Percentiles rank a stretch among this genome's conserved stretches.
Conservation (phyloP, 2,329 filamentous ascomycete species). For the Fusarium oxysporum region DNA sequence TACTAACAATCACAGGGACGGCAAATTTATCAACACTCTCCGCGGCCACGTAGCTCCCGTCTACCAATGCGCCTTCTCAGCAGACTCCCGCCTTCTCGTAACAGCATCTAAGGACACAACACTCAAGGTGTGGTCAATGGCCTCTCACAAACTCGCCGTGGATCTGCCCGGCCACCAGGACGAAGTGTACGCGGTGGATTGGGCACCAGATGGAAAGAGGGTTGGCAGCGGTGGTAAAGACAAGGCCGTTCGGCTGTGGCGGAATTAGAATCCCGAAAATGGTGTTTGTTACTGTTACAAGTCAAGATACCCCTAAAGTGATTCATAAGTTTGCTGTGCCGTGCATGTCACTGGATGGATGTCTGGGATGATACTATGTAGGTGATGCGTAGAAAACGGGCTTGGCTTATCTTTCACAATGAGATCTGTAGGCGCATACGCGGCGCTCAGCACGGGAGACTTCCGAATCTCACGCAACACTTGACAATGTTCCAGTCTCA, state of each 20-base stretch:
- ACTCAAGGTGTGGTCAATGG: slow-evolving; percentile 93
- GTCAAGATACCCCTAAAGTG: slow-evolving; percentile 43
- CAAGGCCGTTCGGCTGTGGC: slow-evolving; percentile 78
- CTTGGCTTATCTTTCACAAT: slow-evolving; percentile 33
- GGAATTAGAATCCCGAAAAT: slow-evolving; percentile 59
- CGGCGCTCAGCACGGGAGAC: slow-evolving; percentile 27
- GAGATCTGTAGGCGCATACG: neutral
- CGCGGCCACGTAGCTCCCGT: slow-evolving; percentile 90
- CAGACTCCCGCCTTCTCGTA: slow-evolving; percentile 89
- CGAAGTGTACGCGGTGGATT: slow-evolving; percentile 94
- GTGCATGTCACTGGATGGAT: slow-evolving; percentile 16
- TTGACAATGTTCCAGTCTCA: neutral
- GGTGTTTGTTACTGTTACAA: slow-evolving; percentile 31
- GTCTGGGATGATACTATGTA: neutral
- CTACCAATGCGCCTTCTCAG: slow-evolving; percentile 92
- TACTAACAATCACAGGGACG: slow-evolving; percentile 59
- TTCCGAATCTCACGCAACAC: slow-evolving; percentile 29
- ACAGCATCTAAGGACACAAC: slow-evolving; percentile 93
- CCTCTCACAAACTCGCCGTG: slow-evolving; percentile 80
- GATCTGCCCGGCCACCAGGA: slow-evolving; percentile 93
- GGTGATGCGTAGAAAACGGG: slow-evolving; percentile 1
- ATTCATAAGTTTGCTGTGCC: slow-evolving; percentile 24
- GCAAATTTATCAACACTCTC: slow-evolving; percentile 86
- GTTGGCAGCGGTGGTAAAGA: slow-evolving; percentile 95
- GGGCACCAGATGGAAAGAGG: slow-evolving; percentile 89